A percentile compares a stretch with the other conserved stretches of the same genome.
phyloP scores from a whole-genome alignment of 345 rosid species.

The Iberis pinnata region DNA sequence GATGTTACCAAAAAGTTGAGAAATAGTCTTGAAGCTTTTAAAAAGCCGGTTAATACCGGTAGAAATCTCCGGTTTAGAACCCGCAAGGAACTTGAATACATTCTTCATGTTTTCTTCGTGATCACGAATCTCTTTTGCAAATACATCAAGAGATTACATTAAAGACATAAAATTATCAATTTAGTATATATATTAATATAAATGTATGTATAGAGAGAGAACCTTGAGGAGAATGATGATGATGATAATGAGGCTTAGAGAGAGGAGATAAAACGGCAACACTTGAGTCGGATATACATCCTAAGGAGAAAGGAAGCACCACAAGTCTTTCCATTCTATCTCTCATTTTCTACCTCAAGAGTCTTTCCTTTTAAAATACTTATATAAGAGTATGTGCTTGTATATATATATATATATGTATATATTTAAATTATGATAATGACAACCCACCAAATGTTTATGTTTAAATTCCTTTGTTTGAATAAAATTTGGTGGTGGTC shows the following conservation, averaged over 20 bases:
- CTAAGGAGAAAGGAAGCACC: constrained; percentile 68
- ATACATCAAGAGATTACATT: constrained; percentile 1
- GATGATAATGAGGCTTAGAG: constrained; percentile 25
- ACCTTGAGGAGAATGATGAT: constrained; percentile 33
- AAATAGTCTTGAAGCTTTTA: constrained; percentile 51
- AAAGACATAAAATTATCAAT: too few relatives aligned
- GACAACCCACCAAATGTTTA: constrained; percentile 29
- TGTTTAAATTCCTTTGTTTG: constrained; percentile 18
- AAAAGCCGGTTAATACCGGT: constrained; percentile 48
- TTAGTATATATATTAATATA: neutral
- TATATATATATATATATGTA: constrained; percentile 1
- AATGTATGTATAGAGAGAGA: neutral
- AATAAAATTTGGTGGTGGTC: constrained; percentile 27
- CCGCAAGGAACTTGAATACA: constrained; percentile 30
- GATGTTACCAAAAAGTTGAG: constrained; percentile 55
- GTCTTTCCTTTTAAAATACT: constrained; percentile 25
- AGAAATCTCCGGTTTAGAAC: constrained; percentile 53
- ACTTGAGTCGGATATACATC: constrained; percentile 69
- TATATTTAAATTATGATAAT: constrained; percentile 9
- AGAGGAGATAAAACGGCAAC: constrained; percentile 43
- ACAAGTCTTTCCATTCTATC: constrained; percentile 75
- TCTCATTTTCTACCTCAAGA: constrained; percentile 39
- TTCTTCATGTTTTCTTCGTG: constrained; percentile 48
- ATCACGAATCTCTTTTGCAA: constrained; percentile 27
- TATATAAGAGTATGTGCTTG: constrained; percentile 9